phyloP scores from a whole-genome alignment of 352 stramenopile species.

The Chrysophaeum taylorii region DNA sequence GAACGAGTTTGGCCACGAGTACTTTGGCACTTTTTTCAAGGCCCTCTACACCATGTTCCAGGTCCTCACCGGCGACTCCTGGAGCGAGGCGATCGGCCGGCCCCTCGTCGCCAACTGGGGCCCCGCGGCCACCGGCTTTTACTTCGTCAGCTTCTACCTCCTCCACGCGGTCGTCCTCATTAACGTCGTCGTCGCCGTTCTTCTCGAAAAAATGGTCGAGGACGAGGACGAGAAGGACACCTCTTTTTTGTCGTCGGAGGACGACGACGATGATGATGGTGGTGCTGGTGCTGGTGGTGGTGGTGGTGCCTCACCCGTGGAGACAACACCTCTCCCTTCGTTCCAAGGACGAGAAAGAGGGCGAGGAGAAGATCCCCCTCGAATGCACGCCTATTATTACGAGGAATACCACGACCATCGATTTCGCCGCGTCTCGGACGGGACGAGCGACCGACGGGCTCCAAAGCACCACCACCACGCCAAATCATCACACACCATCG shows the following conservation, averaged over 20 bases:
- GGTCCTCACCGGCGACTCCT: conserved; percentile 2
- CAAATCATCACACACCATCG: no score
- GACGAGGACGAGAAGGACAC: neutral
- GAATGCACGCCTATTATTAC: no score
- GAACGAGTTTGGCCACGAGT: neutral
- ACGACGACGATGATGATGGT: conserved; percentile 4
- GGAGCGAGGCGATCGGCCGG: neutral
- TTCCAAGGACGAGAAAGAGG: no score
- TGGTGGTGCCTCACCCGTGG: no score
- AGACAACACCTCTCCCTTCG: no score
- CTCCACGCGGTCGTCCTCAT: conserved; percentile 4
- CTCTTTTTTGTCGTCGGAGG: no score
- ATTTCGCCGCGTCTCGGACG: no score
- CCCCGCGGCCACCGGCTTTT: neutral
- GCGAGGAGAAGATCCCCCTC: no score
- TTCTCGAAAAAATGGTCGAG: conserved; percentile 6
- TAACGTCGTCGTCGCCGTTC: conserved; percentile 6
- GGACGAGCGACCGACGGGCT: no score
- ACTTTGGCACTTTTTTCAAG: conserved; percentile 8
- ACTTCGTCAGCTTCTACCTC: neutral
- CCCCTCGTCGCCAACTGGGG: neutral
- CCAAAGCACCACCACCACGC: no score
- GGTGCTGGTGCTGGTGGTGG: no score
- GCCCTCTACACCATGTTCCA: conserved; percentile 10
- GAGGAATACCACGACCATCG: no score